Evolutionary conservation across 495 filamentous ascomycete species (phyloP).

Genomic region (Penicillium turbatum): DNA sequence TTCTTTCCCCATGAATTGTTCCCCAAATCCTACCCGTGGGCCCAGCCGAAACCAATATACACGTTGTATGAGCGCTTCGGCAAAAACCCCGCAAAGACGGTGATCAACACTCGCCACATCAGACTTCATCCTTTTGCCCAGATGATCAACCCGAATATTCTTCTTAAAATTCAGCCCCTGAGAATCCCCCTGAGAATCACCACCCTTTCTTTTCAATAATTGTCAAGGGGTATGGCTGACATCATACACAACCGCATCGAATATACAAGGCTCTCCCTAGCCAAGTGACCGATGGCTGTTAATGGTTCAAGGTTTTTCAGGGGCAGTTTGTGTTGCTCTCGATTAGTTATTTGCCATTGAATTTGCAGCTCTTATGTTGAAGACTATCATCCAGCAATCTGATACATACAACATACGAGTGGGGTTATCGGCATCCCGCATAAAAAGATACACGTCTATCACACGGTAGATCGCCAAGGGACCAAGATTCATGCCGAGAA

Average conservation of each 20-base stretch:
- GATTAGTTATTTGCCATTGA: no score
- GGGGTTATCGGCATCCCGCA: no score
- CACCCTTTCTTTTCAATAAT: neutral
- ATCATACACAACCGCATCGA: neutral
- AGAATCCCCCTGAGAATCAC: slow-evolving; percentile 1
- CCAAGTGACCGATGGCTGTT: no score
- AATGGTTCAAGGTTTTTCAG: no score
- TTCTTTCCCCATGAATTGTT: neutral
- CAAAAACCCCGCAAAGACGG: neutral
- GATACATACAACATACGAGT: no score
- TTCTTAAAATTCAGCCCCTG: slow-evolving; percentile 2
- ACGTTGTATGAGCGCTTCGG: neutral
- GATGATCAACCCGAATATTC: slow-evolving; percentile 1
- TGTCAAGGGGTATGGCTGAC: neutral
- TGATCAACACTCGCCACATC: neutral
- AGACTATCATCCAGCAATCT: no score
- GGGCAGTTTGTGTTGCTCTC: no score
- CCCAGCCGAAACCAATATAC: neutral
- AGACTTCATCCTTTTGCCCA: neutral
- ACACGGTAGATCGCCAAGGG: no score
- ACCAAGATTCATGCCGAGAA: no score
- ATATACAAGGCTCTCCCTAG: no score
- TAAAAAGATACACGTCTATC: no score
- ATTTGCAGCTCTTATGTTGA: no score
- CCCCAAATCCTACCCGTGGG: neutral